Evolutionary conservation across 768 basidiomycete genomes (phyloP).

Genomic region (Paxillus ammoniavirescens): DNA sequence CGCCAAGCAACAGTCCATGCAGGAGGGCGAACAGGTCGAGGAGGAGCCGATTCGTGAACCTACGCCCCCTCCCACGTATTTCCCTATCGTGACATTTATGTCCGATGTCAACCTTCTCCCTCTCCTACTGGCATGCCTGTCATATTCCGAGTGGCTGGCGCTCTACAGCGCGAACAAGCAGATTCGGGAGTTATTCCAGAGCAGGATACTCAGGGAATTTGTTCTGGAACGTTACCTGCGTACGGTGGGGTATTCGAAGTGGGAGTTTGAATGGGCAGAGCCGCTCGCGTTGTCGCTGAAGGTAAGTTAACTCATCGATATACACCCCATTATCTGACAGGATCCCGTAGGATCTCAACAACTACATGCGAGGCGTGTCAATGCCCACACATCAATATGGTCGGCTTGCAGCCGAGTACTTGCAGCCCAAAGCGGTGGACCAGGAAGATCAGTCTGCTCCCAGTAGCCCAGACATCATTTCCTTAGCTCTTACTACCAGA

Average conservation of each 20-base stretch:
- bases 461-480: slow-evolving; percentile 43
- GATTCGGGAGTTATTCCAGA: slow-evolving; percentile 51
- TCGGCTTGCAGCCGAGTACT: slow-evolving; percentile 53
- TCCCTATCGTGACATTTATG: slow-evolving; percentile 59
- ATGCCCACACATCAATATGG: slow-evolving; percentile 74
- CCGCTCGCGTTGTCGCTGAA: slow-evolving; percentile 61
- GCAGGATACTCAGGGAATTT: slow-evolving; percentile 52
- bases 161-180: slow-evolving; percentile 57
- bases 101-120: slow-evolving; percentile 50
- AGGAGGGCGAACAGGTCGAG: slow-evolving; percentile 8
- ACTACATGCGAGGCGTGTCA: slow-evolving; percentile 78
- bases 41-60: slow-evolving; percentile 20
- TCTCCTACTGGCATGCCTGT: slow-evolving; percentile 54
- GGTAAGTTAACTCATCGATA: slow-evolving; percentile 37
- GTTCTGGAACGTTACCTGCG: slow-evolving; percentile 68
- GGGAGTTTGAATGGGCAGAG: slow-evolving; percentile 55
- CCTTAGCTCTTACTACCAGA: slow-evolving; percentile 60
- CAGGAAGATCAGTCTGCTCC: slow-evolving; percentile 43
- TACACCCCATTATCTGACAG: slow-evolving; percentile 7
- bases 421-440: slow-evolving; percentile 44
- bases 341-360: slow-evolving; percentile 63
- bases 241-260: slow-evolving; percentile 71
- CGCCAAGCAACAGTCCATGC: slow-evolving; percentile 20
- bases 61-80: slow-evolving; percentile 31
- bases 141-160: slow-evolving; percentile 72